Evolutionary conservation across 2,329 filamentous ascomycete species (phyloP), one percentile per base, ranked within the genome.

Genomic region (Pseudocercospora pini-densiflorae): DNA sequence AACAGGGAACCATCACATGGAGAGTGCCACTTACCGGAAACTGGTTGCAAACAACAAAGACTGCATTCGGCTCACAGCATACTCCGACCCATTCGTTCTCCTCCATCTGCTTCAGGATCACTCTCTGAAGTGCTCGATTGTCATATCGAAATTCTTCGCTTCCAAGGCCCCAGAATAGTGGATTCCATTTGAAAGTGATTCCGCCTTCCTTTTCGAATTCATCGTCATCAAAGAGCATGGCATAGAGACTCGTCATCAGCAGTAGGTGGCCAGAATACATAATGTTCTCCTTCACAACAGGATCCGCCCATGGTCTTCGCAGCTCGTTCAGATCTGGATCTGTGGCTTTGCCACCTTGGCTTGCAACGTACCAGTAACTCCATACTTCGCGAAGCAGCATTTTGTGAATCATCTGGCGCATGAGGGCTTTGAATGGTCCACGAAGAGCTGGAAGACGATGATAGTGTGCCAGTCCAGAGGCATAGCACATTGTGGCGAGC

Each of bases 141-240:
- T 71, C 71, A 64, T 82, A 82, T 1, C 29, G 59, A 65, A 78
- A 82, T 5, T 36, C 72, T 70, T 81, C 77, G 0, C 72, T 61
- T 0, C 80, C 80, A 62, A 81, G 68, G 1, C 80, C 80, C 40
- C 67, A 70, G 47, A 70, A 70, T 19, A 82, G 12, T 0, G 80
- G 80, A 53, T 79, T 70, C 79, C 78, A 82, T n/a, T 74, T 43
- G 60, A 82, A 82, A 0, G 68, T 68, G 27, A 82, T 61, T 1
- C 73, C 72, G 1, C 67, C 75, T 1, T 72, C 68, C 43, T 74
- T 67, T 62, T 81, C 79, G 63, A 78, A 81, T 59, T 74, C 73
- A 57, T 81, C 78, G 59, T 82, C 79, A 59, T 81, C 74, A 62
- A 82, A 81, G 1, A 82, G 72, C 80, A 82, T 82, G 1, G 71